phyloP scores from a whole-genome alignment of 2,329 filamentous ascomycete species.

The Exophiala xenobiotica region DNA sequence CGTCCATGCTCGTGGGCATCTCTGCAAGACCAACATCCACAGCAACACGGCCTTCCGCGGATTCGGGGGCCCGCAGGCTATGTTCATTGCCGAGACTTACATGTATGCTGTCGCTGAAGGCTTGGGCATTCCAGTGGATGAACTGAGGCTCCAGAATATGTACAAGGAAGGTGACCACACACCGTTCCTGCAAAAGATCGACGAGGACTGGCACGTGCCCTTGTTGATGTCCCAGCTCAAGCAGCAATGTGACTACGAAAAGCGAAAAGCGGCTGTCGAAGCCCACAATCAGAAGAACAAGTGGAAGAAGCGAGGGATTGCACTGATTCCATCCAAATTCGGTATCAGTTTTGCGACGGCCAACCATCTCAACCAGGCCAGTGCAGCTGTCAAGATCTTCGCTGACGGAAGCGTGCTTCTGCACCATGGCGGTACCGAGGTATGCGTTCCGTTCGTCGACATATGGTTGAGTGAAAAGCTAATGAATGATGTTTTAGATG shows the following conservation, averaged over 20 bases:
- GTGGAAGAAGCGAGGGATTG: conserved; percentile 89
- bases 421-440: conserved; percentile 83
- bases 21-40: conserved; percentile 95
- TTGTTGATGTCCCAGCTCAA: conserved; percentile 91
- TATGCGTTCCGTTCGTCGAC: background rate
- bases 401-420: conserved; percentile 91
- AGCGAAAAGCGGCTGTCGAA: conserved; percentile 66
- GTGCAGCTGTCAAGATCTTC: conserved; percentile 93
- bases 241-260: conserved; percentile 70
- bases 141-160: conserved; percentile 81
- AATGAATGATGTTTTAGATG: conserved; percentile 67
- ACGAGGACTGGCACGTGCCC: conserved; percentile 85
- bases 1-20: conserved; percentile 74
- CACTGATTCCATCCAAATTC: conserved; percentile 92
- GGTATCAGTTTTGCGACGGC: conserved; percentile 91
- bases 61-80: conserved; percentile 92
- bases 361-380: conserved; percentile 92
- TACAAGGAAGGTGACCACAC: conserved; percentile 76
- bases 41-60: conserved; percentile 97
- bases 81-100: conserved; percentile 88
- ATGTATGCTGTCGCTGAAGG: conserved; percentile 91
- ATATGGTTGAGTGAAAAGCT: background rate
- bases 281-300: conserved; percentile 83
- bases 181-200: conserved; percentile 85
- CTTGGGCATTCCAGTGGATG: conserved; percentile 77